Evolutionary conservation across 805 yeast genomes (phyloP).

Genomic region (Myxozyma mucilagina): DNA sequence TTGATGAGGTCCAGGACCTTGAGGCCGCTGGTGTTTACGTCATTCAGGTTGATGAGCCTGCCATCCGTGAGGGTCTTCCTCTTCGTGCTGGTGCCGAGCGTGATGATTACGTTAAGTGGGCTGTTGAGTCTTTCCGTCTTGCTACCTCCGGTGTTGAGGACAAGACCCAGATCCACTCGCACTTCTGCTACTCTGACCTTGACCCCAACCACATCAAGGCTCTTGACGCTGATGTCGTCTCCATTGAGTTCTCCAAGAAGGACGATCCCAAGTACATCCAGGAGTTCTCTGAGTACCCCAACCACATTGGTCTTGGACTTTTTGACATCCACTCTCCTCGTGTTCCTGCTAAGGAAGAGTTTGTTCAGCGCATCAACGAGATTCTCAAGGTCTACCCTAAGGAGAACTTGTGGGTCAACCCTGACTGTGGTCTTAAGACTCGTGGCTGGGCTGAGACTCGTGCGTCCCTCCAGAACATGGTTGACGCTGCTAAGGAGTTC

Average conservation of each 20-base stretch:
- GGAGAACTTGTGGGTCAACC: conserved; percentile 99
- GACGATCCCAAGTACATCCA: conserved; percentile 97
- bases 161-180: conserved; percentile 97
- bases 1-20: conserved; percentile 98
- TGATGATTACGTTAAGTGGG: conserved; percentile 95
- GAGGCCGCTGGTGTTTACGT: conserved; percentile 98
- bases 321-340: conserved; percentile 99
- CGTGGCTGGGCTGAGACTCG: conserved; percentile 99
- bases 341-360: conserved; percentile 97
- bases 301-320: conserved; percentile 99
- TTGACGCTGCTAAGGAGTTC: conserved; percentile 97
- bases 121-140: conserved; percentile 99
- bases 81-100: conserved; percentile 97
- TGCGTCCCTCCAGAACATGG: conserved; percentile 96
- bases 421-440: conserved; percentile 99
- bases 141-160: conserved; percentile 97
- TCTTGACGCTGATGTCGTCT: conserved; percentile 98
- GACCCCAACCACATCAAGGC: conserved; percentile 99
- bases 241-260: conserved; percentile 99
- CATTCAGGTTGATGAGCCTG: conserved; percentile 99
- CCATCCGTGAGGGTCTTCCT: conserved; percentile 99
- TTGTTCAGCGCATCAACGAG: conserved; percentile 87
- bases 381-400: conserved; percentile 97
- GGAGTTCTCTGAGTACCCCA: conserved; percentile 97
- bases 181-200: conserved; percentile 99